Base-by-base conservation (phyloP, 306 rosid species). In the Myrica gale region DNA sequence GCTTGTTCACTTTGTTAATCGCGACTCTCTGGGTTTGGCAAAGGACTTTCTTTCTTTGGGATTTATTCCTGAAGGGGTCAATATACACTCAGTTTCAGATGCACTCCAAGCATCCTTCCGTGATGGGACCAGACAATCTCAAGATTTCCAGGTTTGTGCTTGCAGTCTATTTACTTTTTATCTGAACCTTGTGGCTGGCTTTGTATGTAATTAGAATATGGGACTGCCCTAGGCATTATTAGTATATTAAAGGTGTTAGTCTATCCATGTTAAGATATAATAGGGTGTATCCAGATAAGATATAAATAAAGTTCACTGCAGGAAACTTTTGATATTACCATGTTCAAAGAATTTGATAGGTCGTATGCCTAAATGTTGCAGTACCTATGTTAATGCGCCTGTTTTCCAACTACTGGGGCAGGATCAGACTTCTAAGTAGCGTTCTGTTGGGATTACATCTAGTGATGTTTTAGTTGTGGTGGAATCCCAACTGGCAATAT, bases 1-100 rank as follows among this genome's bases (percentile, higher is more conserved):
- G 99, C 95, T 92, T 77, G 99, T 95, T 87, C 99, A 95, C 92
- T 95, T 85, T 71, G 97, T 92, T 85, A 95, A 95, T 78, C 97
- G 92, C 44, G 99, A 95, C 86, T 89, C 99, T 69, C 86, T 90
- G 86, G 90, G 99, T 83, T 87, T 95, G 92, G 99, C 97, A 81
- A 95, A 90, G 85, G 99, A 95, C 85, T 95, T 88, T 77, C 96
- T 92, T 80, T 95, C 97, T 47, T 83, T 92, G 90, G 99, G 97
- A 90, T 95, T 95, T 78, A 74, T 95, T 81, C 96, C 96, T 82
- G 99, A 95, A 85, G 97, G 88, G 75, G 87, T 79, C 71, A 91
- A 90, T 72, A 55, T 89, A 60, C 88, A 81, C 74, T 73, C 84
- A 52, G 96, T 95, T 84, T 85, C 97, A 78, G 87, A 83, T 85